Conservation (phyloP, 2,329 filamentous ascomycete genomes). For the Biscogniauxia mediterranea region DNA sequence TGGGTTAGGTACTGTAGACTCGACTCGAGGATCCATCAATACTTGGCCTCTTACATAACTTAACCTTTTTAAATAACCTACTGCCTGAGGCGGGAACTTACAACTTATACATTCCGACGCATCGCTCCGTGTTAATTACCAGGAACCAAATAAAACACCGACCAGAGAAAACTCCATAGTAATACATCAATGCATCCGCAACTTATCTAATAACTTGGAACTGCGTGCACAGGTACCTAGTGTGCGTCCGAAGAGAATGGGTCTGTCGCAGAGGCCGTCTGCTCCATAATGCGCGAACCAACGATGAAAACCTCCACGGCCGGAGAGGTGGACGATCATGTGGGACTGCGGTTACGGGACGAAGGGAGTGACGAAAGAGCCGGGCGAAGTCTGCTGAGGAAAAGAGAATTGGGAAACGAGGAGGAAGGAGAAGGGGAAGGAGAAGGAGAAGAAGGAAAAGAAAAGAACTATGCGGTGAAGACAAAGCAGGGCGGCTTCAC, state of each 20-base stretch:
- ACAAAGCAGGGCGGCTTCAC: constrained; percentile 5
- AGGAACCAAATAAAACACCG: background rate
- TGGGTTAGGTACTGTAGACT: background rate
- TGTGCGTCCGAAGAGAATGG: constrained; percentile 10
- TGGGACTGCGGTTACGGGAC: background rate
- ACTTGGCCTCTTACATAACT: background rate
- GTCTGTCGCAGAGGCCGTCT: constrained; percentile 7
- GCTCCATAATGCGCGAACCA: constrained; percentile 9
- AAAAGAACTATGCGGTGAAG: background rate
- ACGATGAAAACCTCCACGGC: constrained; percentile 10
- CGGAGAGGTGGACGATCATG: constrained; percentile 3
- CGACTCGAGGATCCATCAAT: background rate
- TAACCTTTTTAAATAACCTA: background rate
- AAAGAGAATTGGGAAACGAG: constrained; percentile 1
- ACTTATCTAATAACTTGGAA: no score
- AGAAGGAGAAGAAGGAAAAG: background rate
- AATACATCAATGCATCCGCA: no score
- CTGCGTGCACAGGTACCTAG: background rate
- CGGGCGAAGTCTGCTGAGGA: constrained; percentile 20
- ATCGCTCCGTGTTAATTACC: background rate
- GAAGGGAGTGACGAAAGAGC: constrained; percentile 14
- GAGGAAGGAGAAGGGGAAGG: background rate
- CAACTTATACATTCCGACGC: background rate
- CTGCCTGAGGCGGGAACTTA: background rate
- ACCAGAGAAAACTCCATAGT: no score